These are phyloP conservation scores for Lipomyces sp. DNA, from an alignment of 805 yeast species.

Conservation along the genomic window DNA sequence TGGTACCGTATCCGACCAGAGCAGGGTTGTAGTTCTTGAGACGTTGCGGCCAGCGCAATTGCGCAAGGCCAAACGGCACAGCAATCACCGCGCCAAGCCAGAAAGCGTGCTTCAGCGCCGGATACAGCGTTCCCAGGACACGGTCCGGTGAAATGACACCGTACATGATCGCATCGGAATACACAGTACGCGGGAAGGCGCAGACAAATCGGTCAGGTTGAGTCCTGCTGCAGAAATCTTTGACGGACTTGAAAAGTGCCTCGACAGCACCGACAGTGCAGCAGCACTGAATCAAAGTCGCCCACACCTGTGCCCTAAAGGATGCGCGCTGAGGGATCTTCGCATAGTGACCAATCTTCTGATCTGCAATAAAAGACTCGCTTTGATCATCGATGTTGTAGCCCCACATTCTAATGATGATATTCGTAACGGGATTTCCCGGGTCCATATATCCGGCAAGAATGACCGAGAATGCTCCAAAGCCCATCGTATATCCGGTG, in stretches of 20 bases:
- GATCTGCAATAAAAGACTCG: conserved; percentile 54
- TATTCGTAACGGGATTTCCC: conserved; percentile 53
- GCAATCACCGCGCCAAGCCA: conserved; percentile 2
- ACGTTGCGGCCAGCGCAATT: conserved; percentile 8
- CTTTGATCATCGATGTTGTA: conserved; percentile 64
- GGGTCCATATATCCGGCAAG: conserved; percentile 35
- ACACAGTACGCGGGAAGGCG: conserved; percentile 7
- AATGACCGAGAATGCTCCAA: conserved; percentile 33
- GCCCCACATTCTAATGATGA: conserved; percentile 50
- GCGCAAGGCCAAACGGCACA: conserved; percentile 11
- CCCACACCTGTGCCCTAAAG: conserved; percentile 38
- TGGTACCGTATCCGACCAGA: conserved; percentile 3
- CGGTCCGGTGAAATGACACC: conserved; percentile 1
- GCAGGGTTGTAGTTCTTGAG: conserved; percentile 7
- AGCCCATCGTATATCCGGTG: conserved; percentile 42
- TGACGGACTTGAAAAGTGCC: conserved; percentile 3
- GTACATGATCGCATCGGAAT: background rate
- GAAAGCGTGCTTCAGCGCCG: conserved; percentile 1
- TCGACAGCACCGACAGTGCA: conserved; percentile 11
- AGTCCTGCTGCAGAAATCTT: conserved; percentile 12
- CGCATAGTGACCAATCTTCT: conserved; percentile 54
- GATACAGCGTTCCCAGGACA: conserved; percentile 2
- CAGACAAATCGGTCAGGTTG: conserved; percentile 13
- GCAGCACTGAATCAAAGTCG: conserved; percentile 12
- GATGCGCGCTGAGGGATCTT: conserved; percentile 43